phyloP scores from a whole-genome alignment of 768 basidiomycete genomes.

The Russula sp. region DNA sequence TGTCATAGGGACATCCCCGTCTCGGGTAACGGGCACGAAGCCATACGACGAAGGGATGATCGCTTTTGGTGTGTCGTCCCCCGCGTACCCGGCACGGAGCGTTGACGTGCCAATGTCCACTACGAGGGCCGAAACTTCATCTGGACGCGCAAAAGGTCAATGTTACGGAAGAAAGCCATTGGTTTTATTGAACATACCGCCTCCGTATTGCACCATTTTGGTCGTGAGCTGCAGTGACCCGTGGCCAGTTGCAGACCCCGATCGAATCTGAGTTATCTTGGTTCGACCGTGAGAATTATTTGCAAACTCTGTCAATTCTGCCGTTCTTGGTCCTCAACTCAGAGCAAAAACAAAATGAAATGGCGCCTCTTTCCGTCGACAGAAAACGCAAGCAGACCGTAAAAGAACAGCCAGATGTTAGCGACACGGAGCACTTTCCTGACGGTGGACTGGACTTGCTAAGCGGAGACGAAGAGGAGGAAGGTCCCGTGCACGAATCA shows the following conservation, averaged over 20 bases:
- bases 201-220: slow-evolving; percentile 81
- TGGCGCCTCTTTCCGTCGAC: slow-evolving; percentile 31
- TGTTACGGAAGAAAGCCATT: not conserved
- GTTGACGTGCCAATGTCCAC: slow-evolving; percentile 90
- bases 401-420: slow-evolving; percentile 32
- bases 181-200: slow-evolving; percentile 45
- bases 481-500: slow-evolving; percentile 30
- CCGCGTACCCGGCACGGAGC: slow-evolving; percentile 92
- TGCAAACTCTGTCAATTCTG: not conserved
- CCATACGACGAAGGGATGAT: slow-evolving; percentile 89
- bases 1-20: slow-evolving; percentile 49
- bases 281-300: slow-evolving; percentile 17
- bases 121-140: slow-evolving; percentile 96
- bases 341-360: slow-evolving; percentile 14
- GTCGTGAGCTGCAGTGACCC: not conserved
- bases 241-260: slow-evolving; percentile 16
- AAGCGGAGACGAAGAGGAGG: slow-evolving; percentile 62
- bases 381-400: slow-evolving; percentile 55
- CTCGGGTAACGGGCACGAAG: slow-evolving; percentile 42
- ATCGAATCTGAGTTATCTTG: slow-evolving; percentile 24
- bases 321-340: not conserved
- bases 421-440: slow-evolving; percentile 29
- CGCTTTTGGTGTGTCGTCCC: slow-evolving; percentile 91
- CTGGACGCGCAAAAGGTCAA: slow-evolving; percentile 35
- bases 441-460: slow-evolving; percentile 57